These are phyloP conservation scores for Lactarius tabidus DNA, from an alignment of 768 basidiomycete genomes.

Conservation along the genomic window DNA sequence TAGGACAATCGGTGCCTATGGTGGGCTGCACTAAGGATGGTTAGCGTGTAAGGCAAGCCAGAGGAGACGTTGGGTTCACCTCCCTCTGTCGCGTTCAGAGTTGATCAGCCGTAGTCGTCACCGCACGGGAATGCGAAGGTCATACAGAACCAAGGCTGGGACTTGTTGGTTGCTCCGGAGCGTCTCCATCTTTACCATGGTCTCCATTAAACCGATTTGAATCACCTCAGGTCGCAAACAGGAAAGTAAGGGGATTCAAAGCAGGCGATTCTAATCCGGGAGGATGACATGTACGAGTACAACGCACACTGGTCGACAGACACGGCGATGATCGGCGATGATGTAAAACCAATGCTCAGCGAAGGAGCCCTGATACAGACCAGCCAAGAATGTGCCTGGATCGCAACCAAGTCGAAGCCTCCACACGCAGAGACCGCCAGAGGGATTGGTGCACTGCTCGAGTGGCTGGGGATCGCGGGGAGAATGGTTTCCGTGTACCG, in stretches of 20 bases:
- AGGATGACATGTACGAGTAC: background rate
- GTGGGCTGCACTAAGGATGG: conserved; percentile 44
- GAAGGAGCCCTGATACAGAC: conserved; percentile 46
- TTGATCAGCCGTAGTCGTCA: conserved; percentile 33
- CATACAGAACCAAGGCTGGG: conserved; percentile 66
- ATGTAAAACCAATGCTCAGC: conserved; percentile 70
- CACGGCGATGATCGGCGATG: no score
- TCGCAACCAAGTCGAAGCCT: conserved; percentile 73
- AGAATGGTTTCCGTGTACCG: no score
- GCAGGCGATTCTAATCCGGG: no score
- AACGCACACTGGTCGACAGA: conserved; percentile 69
- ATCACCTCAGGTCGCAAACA: no score
- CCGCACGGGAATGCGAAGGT: background rate
- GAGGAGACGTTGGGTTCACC: conserved; percentile 38
- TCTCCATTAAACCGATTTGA: conserved; percentile 76
- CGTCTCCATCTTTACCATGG: conserved; percentile 80
- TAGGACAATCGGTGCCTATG: conserved; percentile 54
- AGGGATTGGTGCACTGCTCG: conserved; percentile 68
- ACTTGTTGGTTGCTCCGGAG: conserved; percentile 41
- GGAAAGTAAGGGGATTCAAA: no score
- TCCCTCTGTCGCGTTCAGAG: conserved; percentile 60
- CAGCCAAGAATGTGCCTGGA: conserved; percentile 81
- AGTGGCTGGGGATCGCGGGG: conserved; percentile 50
- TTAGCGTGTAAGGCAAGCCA: background rate
- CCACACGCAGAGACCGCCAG: conserved; percentile 66